These are phyloP conservation scores for Venturia oleaginea DNA, from an alignment of 2,329 filamentous ascomycete genomes.

Conservation along the genomic window DNA sequence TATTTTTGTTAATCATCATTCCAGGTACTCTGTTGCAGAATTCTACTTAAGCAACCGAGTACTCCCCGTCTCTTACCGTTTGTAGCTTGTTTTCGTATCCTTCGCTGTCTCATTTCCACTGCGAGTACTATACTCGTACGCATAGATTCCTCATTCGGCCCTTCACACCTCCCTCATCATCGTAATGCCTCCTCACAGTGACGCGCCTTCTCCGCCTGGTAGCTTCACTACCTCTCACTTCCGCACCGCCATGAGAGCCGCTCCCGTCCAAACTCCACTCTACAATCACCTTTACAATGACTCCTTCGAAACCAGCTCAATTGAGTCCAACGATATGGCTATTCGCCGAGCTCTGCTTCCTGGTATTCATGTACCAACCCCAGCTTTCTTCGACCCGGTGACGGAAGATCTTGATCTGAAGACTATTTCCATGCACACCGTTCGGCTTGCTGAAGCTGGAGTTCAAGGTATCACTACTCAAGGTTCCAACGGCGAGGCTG, in stretches of 20 bases:
- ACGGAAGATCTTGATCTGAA: constrained; percentile 34
- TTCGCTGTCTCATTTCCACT: background rate
- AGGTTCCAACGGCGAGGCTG: constrained; percentile 75
- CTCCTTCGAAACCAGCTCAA: constrained; percentile 28
- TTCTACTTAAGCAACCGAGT: background rate
- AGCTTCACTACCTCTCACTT: constrained; percentile 14
- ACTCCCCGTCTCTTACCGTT: background rate
- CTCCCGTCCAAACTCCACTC: constrained; percentile 25
- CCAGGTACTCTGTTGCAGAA: background rate
- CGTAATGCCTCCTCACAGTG: constrained; percentile 16
- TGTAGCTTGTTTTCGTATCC: background rate
- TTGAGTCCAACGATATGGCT: constrained; percentile 26
- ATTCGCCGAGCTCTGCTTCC: constrained; percentile 28
- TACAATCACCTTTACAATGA: constrained; percentile 26
- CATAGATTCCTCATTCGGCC: background rate
- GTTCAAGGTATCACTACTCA: constrained; percentile 68
- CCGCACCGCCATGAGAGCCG: constrained; percentile 12
- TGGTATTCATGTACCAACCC: constrained; percentile 36
- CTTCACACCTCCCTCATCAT: background rate
- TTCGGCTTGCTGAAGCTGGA: constrained; percentile 62
- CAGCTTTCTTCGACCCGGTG: constrained; percentile 34
- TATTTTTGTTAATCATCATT: background rate
- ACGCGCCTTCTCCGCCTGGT: constrained; percentile 14
- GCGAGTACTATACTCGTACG: background rate
- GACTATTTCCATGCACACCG: constrained; percentile 39